A percentile compares a stretch with the other conserved stretches of the same genome.
phyloP scores from a whole-genome alignment of 192 early-diverging fungal genomes.

The Backusella tarrabulga region DNA sequence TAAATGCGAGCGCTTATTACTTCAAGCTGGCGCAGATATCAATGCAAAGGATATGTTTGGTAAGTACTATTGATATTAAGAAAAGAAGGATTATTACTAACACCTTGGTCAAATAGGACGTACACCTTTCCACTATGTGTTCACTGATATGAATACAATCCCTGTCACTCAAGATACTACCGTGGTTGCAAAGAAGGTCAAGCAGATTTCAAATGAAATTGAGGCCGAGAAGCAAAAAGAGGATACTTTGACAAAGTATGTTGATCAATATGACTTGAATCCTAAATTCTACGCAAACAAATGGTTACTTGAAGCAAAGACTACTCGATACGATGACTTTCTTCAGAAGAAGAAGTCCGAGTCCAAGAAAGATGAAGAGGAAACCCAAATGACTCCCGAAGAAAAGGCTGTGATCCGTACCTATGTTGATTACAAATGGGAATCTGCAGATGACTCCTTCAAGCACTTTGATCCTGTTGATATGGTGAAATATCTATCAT shows the following conservation, averaged over 20 bases:
- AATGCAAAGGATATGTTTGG: conserved; percentile 49
- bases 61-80: background rate
- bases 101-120: conserved; percentile 29
- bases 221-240: conserved; percentile 1
- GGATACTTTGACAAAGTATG: background rate
- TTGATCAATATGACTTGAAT: background rate
- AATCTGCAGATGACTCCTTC: background rate
- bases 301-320: conserved; percentile 22
- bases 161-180: conserved; percentile 35
- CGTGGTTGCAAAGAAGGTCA: conserved; percentile 19
- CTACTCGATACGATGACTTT: background rate
- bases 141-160: conserved; percentile 35
- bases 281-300: background rate
- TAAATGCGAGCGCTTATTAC: conserved; percentile 44
- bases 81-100: background rate
- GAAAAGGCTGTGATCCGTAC: background rate
- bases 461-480: conserved; percentile 50
- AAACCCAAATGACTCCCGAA: background rate
- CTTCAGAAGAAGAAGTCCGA: background rate
- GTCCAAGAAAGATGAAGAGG: background rate
- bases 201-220: conserved; percentile 19
- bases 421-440: conserved; percentile 32
- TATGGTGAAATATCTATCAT: conserved; percentile 42
- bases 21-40: conserved; percentile 43
- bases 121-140: conserved; percentile 52